Evolutionary conservation across 495 filamentous ascomycete species (phyloP), one percentile per base, ranked within the genome.

Genomic region (Penicillium chermesinum): DNA sequence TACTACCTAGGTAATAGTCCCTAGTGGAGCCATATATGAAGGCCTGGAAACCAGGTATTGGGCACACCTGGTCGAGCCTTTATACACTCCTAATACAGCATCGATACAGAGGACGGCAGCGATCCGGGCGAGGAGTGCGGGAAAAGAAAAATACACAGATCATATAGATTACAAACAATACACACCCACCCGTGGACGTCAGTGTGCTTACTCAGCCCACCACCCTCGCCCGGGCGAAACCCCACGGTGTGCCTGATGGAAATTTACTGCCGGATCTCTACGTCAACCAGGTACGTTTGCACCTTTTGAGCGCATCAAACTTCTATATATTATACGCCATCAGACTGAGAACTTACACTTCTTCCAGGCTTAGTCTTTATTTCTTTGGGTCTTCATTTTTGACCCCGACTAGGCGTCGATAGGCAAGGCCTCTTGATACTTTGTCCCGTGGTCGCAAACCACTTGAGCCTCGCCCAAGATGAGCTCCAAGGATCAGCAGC

Each of bases 401-500:
- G 53, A 58, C 47, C 41, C 44, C 48, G 40, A 44, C 53, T 51
- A 57, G 56, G 56, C 53, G 57, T 57, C 55, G 40, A 52, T 47
- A 63, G 60, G 57, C 49, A 53, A 54, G 54, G 55, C 51, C 54
- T 43, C 19, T 49, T 43, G 44, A 55, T 52, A 62, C 44, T 49
- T 42, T 55, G 48, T 45, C 53, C 57, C 34, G 48, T 64, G 64
- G 65, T 64, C 56, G 52, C 44, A 45, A 59, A 47, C 47, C 58
- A 58, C 53, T 48, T 62, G 65, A 50, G 64, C 58, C 55, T 66
- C 61, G 67, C 68, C 78, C 82, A 93, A 68, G 61, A 96, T 96
- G 91, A 93, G 87, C 75, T 81, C 89, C 69, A 30, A 30, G 25
- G 25, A 30, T 30, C 75, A 86, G 63, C 83, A 93, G 73, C 76